phyloP scores from a whole-genome alignment of 2,329 filamentous ascomycete species.

The Aspergillus neotritici region DNA sequence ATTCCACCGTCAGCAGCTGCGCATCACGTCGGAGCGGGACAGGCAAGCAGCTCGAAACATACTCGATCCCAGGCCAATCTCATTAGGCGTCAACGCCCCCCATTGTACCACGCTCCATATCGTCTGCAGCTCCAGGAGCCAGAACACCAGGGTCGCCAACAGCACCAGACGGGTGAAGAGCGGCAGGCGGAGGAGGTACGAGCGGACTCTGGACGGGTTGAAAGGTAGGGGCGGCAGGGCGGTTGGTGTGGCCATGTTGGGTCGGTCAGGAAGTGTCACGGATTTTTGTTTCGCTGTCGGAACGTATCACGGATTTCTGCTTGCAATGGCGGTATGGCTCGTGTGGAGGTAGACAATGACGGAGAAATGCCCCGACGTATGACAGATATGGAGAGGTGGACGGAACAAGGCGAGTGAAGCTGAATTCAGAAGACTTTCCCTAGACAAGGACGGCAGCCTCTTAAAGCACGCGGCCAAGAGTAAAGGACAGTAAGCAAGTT shows the following conservation, averaged over 20 bases:
- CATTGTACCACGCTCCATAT: constrained; percentile 69
- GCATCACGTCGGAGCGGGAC: constrained; percentile 1
- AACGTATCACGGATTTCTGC: not conserved
- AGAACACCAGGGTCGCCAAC: constrained; percentile 61
- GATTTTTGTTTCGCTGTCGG: no score
- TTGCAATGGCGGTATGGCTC: no score
- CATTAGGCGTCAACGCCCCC: constrained; percentile 71
- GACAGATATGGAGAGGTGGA: no score
- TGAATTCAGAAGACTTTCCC: no score
- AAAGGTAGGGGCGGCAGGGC: constrained; percentile 54
- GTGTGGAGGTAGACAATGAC: no score
- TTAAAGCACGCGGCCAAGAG: no score
- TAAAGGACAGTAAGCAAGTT: no score
- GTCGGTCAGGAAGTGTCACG: not conserved
- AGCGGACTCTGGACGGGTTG: constrained; percentile 67
- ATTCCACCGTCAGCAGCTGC: constrained; percentile 8
- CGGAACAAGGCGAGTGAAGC: no score
- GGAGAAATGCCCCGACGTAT: not conserved
- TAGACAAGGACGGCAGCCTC: no score
- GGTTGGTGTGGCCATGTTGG: constrained; percentile 42
- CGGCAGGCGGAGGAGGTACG: constrained; percentile 78
- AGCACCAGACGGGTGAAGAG: constrained; percentile 73
- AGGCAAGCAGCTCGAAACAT: constrained; percentile 33
- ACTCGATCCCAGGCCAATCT: constrained; percentile 68
- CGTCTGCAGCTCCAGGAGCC: constrained; percentile 62